Conservation (phyloP, 192 early-diverging fungal genomes). For the Oehlia diaphana region DNA sequence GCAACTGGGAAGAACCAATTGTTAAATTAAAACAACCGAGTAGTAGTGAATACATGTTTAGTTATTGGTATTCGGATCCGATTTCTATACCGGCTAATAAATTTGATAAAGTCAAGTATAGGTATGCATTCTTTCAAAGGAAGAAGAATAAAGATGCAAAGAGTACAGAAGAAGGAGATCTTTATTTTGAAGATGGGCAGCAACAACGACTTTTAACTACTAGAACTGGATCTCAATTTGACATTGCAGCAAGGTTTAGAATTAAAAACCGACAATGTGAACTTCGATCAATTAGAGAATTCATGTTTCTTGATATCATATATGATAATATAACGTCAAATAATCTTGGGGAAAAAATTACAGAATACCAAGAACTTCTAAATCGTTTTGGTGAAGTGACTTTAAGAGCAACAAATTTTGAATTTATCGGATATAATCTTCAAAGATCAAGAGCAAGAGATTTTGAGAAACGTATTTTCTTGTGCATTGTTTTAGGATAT, state of each 20-base stretch:
- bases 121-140: neutral
- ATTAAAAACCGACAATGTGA: neutral
- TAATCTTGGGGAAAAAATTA: neutral
- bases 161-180: neutral
- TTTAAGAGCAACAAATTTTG: neutral
- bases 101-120: neutral
- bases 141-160: no score
- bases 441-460: neutral
- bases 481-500: constrained; percentile 6
- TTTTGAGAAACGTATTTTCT: constrained; percentile 1
- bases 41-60: neutral
- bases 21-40: neutral
- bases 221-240: neutral
- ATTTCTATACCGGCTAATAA: neutral
- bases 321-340: neutral
- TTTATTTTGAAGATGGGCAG: neutral
- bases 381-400: neutral
- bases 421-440: neutral
- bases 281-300: neutral
- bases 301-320: neutral
- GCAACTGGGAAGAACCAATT: constrained; percentile 1
- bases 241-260: neutral
- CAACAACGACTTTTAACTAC: neutral
- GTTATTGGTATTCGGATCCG: neutral
- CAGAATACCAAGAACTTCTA: neutral